phyloP scores from a whole-genome alignment of 306 rosid species.

The Corylus avellana region DNA sequence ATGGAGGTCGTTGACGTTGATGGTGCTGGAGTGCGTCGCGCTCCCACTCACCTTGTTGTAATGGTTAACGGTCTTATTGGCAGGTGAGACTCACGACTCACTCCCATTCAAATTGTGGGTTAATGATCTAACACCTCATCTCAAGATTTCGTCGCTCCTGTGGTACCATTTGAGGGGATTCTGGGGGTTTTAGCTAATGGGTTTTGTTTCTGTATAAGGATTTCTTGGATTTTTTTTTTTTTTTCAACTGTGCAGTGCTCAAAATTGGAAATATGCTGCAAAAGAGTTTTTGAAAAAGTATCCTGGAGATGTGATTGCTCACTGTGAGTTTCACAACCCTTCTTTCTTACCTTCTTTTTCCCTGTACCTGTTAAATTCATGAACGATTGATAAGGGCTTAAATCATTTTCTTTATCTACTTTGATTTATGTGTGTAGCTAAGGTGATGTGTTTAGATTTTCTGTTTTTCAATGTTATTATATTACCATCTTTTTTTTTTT shows the following conservation, averaged over 20 bases:
- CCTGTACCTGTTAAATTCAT: background rate
- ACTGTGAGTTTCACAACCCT: slow-evolving; percentile 55
- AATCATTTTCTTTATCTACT: background rate
- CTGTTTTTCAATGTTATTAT: no score
- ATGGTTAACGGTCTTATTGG: slow-evolving; percentile 87
- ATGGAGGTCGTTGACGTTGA: slow-evolving; percentile 58
- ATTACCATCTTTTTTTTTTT: background rate
- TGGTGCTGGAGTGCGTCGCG: slow-evolving; percentile 35
- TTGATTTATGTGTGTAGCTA: background rate
- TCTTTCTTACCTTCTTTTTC: slow-evolving; percentile 2
- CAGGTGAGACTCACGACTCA: slow-evolving; percentile 40
- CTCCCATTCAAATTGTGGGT: no score
- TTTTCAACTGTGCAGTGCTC: slow-evolving; percentile 47
- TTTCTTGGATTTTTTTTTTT: background rate
- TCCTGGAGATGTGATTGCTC: slow-evolving; percentile 70
- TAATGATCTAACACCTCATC: no score
- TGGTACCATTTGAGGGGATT: no score
- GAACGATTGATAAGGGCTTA: background rate
- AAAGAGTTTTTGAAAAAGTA: slow-evolving; percentile 55
- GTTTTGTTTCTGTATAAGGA: no score
- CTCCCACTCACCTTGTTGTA: slow-evolving; percentile 64
- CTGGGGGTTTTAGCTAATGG: no score
- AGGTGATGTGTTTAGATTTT: background rate
- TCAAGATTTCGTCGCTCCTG: no score
- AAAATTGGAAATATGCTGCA: slow-evolving; percentile 81